Base-by-base conservation (phyloP, 495 filamentous ascomycete genomes). In the Letharia columbiana region DNA sequence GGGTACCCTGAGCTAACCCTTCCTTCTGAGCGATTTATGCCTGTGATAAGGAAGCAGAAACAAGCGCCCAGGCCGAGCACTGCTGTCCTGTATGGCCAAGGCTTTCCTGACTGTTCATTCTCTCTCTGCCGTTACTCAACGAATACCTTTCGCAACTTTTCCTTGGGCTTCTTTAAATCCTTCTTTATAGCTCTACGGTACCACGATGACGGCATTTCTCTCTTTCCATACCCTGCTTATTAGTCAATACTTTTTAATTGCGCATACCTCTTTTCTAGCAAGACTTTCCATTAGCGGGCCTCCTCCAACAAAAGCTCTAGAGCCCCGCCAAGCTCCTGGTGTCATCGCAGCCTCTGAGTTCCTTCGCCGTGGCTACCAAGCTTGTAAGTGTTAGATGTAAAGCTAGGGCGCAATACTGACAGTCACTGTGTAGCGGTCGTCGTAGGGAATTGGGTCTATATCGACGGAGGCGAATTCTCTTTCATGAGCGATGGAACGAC, bases 321-420 rank as follows among this genome's bases (percentile, higher is more conserved):
- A 23, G 13, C 18, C 61, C 28, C 67, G 68, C 50, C 66, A 68
- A 63, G 66, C 39, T 28, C 63, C 68, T 3, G 68, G 37, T 20
- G 61, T 58, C 37, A 62, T 62, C 11, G 41, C 66, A 44, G 54
- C 52, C 58, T 56, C 67, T 1, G 42, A 35, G 3, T 71, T 71
- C 35, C 52, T 71, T 28, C 66, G 69, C 31, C 66, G 69, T 37
- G 69, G 63, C 10, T 64, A 42, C 0, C 77, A 71, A n/a, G 62
- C 61, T 33, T 67, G 68, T 70, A 39, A 44, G 65, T 60, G 40
- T 9, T 39, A 13, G 11, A 57, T 10, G 4, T 47, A 9, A 17
- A 23, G 10, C 20, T 63, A 17, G 39, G 13, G 39, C 10, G 23
- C 6, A 4, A 18, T 12, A 20, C 15, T 47, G 11, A 54, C 54